These are phyloP conservation scores for Phlebiopsis gigantea DNA, from an alignment of 768 basidiomycete genomes.

Conservation along the genomic window DNA sequence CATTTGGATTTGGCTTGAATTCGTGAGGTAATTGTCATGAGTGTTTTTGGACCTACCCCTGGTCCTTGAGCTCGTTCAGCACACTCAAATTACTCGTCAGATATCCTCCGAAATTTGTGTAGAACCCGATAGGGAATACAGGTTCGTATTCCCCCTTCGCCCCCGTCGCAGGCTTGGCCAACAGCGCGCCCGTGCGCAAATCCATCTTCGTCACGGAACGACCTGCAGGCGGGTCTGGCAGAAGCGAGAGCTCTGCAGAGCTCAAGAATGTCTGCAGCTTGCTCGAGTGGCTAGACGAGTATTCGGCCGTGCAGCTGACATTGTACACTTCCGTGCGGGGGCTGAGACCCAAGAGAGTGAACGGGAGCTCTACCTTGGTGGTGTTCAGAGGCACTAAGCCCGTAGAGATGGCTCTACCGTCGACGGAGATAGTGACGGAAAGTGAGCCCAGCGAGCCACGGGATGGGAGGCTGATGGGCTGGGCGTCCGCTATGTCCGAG, in stretches of 20 bases:
- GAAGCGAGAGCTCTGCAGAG: conserved; percentile 32
- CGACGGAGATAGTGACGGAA: conserved; percentile 29
- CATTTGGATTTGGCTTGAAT: conserved; percentile 25
- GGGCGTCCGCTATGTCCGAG: conserved; percentile 29
- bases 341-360: conserved; percentile 27
- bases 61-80: conserved; percentile 50
- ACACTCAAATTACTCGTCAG: conserved; percentile 46
- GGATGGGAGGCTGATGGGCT: conserved; percentile 24
- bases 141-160: conserved; percentile 26
- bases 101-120: conserved; percentile 53
- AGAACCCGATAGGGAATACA: conserved; percentile 70
- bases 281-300: conserved; percentile 9
- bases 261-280: conserved; percentile 28
- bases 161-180: conserved; percentile 30
- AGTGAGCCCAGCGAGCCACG: conserved; percentile 12
- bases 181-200: conserved; percentile 37
- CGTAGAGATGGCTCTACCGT: conserved; percentile 17
- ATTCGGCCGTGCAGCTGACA: conserved; percentile 32
- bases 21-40: neutral
- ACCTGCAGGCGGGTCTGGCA: conserved; percentile 31
- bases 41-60: conserved; percentile 35
- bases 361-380: conserved; percentile 28
- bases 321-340: conserved; percentile 27
- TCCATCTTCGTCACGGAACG: conserved; percentile 45
- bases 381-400: conserved; percentile 34